Base-by-base conservation (phyloP, 164 flowering plant genomes). In the Umbellularia californica region DNA sequence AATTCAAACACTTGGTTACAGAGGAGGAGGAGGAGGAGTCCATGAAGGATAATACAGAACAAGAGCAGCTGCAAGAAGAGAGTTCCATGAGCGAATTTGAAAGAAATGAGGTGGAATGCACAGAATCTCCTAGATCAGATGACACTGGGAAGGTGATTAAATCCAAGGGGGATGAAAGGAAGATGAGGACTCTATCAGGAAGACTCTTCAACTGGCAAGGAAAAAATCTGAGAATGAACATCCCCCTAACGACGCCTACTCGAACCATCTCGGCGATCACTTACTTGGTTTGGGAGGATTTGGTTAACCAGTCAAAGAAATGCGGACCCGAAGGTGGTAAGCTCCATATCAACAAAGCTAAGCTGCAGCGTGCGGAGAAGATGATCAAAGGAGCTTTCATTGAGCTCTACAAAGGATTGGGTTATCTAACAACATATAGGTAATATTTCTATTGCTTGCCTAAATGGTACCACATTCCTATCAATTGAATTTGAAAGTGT, bases 371-470 rank as follows among this genome's bases (percentile, higher is more conserved):
- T 77, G 98, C 99, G 17, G 94, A 90, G 84, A 95, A 95, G 83
- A 93, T 95, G 98, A 95, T 95, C 9, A 81, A 79, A 82, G 89
- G 94, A 73, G 99, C 97, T 58, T 81, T 89, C 70, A 76, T 86
- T 74, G 99, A 93, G 84, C 92, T 93, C 68, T 92, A 93, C 74
- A 95, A 90, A 76, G 99, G 99, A 7, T 66, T 95, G 63, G 87
- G 88, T 7, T 93, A 89, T 83, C 98, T 95, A 81, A 85, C 91
- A 81, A 88, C 95, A 58, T 95, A 90, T 79, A 85, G 97, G 96
- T 94, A 83, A 20, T 58, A 10, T 71, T 3, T 58, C 30, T 51
- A 27, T 23, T 69, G 23, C 47, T n/a, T 69, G 71, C 60, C n/a
- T 2, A 3, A 55, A 41, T 41, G 10, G 11, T 41, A 7, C 47